Evolutionary conservation across 371 early-diverging fungal species (phyloP), one percentile per base, ranked within the genome.

Genomic region (Lichtheimia hyalospora): DNA sequence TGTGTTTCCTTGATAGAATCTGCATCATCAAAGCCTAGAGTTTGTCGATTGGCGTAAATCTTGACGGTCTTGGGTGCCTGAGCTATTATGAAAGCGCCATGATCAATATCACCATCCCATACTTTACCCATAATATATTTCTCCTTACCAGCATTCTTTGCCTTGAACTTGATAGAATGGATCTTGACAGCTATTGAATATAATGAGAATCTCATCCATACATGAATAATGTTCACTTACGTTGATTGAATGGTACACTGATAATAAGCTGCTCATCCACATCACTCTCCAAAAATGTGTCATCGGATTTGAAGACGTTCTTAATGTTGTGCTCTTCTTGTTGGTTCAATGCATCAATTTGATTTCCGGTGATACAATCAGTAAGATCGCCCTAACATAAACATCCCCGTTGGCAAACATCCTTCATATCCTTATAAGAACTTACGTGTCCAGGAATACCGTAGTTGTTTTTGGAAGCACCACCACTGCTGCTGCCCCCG

Each of bases 221-320:
- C 34, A 25, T 12, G 42, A 40, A 15, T 48, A 18, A n/a, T 21
- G 18, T 21, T 12, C 10, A 53, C 69, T 54, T 68, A 75, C 76
- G 74, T 82, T 96, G 95, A 65, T 89, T 92, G 71, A 97, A 97
- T 6, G 90, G 86, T 54, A 96, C 75, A 39, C 83, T 84, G 51
- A 97, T 83, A 46, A 97, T 87, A 18, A 97, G 72, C 70, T 97
- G 97, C 79, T 95, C 97, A 69, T 96, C 97, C 2, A 89, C 91
- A 72, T 96, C 97, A 73, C 90, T 90, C 69, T 95, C 91, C 42
- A 97, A 69, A 46, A 71, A 85, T 5, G 79, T 66, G 6, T 79
- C 85, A 58, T 87, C 87, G 34, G 84, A 83, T 21, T 85, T 82
- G 70, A 96, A 92, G 20, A 93, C 81, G 54, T 89, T 91, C 34